A percentile compares a stretch with the other conserved stretches of the same genome.
These are phyloP conservation scores for Zymoseptoria tritici DNA, from an alignment of 2,329 filamentous ascomycete genomes.

Conservation along the genomic window DNA sequence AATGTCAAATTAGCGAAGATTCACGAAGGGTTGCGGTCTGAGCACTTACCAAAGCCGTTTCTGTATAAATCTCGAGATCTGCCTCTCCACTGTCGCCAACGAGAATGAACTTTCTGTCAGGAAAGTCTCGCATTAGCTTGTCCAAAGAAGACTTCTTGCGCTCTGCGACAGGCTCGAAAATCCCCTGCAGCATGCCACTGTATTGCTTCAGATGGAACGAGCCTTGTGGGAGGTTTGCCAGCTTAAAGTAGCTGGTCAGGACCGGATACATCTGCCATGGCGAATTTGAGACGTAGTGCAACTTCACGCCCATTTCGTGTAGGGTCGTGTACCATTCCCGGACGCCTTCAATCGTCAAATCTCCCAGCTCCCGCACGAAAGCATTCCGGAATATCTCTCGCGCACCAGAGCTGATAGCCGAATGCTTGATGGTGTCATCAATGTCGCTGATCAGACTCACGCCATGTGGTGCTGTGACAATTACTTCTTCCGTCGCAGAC, in stretches of 20 bases:
- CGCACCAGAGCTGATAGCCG: conserved; percentile 77
- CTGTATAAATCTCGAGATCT: conserved; percentile 93
- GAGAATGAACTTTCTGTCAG: conserved; percentile 77
- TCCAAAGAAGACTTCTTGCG: conserved; percentile 84
- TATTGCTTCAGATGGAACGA: conserved; percentile 96
- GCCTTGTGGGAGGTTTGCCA: conserved; percentile 72
- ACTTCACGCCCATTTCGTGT: conserved; percentile 69
- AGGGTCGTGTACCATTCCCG: conserved; percentile 80
- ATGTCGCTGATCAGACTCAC: conserved; percentile 95
- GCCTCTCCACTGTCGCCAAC: conserved; percentile 95
- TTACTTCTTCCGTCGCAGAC: conserved; percentile 70
- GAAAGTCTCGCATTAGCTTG: conserved; percentile 81
- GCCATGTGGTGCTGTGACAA: conserved; percentile 67
- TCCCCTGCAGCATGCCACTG: conserved; percentile 91
- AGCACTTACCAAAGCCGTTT: conserved; percentile 69
- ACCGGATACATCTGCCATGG: conserved; percentile 96
- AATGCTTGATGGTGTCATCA: conserved; percentile 94
- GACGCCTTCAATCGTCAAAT: conserved; percentile 79
- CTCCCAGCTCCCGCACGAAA: conserved; percentile 76
- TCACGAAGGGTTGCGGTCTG: background rate
- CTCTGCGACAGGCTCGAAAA: conserved; percentile 95
- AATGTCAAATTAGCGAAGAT: background rate
- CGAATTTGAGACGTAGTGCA: conserved; percentile 99
- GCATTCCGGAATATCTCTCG: conserved; percentile 95
- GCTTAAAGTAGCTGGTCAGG: conserved; percentile 73